These are phyloP conservation scores for Articulospora tetracladia DNA, from an alignment of 495 filamentous ascomycete genomes.

Conservation along the genomic window DNA sequence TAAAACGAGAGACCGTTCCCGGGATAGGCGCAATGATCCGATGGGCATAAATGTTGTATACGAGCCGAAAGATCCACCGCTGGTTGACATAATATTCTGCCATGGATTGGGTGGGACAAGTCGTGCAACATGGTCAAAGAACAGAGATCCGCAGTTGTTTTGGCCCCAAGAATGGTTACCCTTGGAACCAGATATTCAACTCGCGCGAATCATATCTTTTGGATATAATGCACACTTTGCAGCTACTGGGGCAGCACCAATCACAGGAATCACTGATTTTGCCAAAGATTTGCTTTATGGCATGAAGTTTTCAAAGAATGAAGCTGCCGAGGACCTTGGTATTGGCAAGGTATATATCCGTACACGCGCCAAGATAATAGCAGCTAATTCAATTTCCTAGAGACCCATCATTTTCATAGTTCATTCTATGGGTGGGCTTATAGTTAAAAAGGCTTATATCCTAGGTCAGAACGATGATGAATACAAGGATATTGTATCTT, in stretches of 20 bases:
- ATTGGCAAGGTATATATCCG: neutral
- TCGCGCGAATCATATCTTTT: conserved; percentile 30
- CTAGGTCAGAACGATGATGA: conserved; percentile 33
- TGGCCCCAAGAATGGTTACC: conserved; percentile 1
- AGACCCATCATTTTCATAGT: conserved; percentile 37
- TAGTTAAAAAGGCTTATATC: conserved; percentile 38
- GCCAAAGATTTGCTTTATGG: conserved; percentile 33
- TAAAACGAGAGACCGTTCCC: neutral
- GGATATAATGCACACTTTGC: conserved; percentile 35
- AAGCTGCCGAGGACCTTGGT: neutral
- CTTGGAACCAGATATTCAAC: conserved; percentile 1
- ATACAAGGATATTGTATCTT: conserved; percentile 23
- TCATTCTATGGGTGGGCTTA: conserved; percentile 43
- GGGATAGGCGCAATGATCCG: neutral
- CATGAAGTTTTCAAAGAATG: conserved; percentile 5
- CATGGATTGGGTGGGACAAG: neutral
- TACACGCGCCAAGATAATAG: conserved; percentile 33
- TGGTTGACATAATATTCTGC: neutral
- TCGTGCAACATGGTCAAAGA: neutral
- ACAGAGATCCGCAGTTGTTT: neutral
- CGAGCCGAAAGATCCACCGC: neutral
- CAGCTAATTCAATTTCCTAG: conserved; percentile 36
- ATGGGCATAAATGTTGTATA: neutral
- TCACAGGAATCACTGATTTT: conserved; percentile 29
- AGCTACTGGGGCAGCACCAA: conserved; percentile 10